Base-by-base conservation (phyloP, 352 stramenopile species). In the Nothophytophthora sp. region DNA sequence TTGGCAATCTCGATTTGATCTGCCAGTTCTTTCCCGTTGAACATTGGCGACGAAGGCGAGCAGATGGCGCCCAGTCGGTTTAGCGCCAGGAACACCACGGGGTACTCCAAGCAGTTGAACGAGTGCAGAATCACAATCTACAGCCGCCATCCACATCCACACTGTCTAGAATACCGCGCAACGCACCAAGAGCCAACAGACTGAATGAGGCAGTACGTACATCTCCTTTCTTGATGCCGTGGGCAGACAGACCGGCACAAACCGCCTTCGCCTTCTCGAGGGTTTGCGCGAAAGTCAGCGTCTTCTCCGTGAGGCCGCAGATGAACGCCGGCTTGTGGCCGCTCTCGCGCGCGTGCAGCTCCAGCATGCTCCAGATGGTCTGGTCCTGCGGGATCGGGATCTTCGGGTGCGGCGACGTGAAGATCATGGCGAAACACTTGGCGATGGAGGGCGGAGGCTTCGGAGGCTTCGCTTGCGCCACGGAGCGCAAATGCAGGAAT, bases 71-170 rank as follows among this genome's bases (percentile, higher is more conserved):
- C 58, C 2, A 86, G 40, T 3, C 60, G 50, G 22, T 70, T 73
- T 7, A 83, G 48, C 23, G 73, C 76, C 2, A 77, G 38, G 35
- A 73, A 77, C 7, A 85, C 51, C 1, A 81, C 34, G 0, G 66
- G 65, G 16, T 75, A 87, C 42, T 84, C 70, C 37, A 84, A 54
- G 55, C 67, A 82, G 58, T 86, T 86, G 46, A 74, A 50, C 37
- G 64, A 70, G 28, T 78, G 63, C 15, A 80, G 34, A 18, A 82
- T 27, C 8, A 81, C 60, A 8, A 71, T 55, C 63, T 80, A 25
- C 22, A 50, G 25, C 30, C 18, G 3, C 10, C 36, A 24, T 13
- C 36, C 16, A 10, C 36, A n/a, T 24, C 16, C 8, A 5, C 36
- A 23, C 36, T 41, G 20, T 4, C n/a, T n/a, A n/a, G n/a, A n/a